Percentiles rank a stretch among this genome's conserved stretches.
phyloP scores from a whole-genome alignment of 2,329 filamentous ascomycete genomes.

The Trichophyton benhamiae region DNA sequence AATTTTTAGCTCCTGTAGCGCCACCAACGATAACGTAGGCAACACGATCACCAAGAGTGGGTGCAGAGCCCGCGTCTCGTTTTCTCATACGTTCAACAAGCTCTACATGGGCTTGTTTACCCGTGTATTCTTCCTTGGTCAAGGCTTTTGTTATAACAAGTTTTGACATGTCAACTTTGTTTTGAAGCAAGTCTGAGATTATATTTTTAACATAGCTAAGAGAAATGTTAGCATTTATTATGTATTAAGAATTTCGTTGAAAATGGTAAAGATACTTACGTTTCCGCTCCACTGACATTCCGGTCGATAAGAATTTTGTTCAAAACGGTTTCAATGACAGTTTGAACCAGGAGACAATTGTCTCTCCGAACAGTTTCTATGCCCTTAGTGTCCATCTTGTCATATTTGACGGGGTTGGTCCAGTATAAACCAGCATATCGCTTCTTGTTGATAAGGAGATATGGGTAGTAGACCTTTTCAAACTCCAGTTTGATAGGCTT shows the following conservation, averaged over 20 bases:
- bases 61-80: conserved; percentile 87
- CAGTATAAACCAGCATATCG: conserved; percentile 96
- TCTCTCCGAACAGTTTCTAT: conserved; percentile 96
- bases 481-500: conserved; percentile 98
- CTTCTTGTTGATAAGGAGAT: conserved; percentile 99
- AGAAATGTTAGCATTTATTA: conserved; percentile 25
- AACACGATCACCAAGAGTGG: conserved; percentile 84
- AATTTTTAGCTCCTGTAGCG: conserved; percentile 79
- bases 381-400: conserved; percentile 99
- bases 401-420: conserved; percentile 86
- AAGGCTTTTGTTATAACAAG: conserved; percentile 97
- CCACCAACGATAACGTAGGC: conserved; percentile 97
- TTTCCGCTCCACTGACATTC: conserved; percentile 80
- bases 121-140: conserved; percentile 76
- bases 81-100: conserved; percentile 94
- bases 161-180: conserved; percentile 98
- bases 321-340: conserved; percentile 90
- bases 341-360: conserved; percentile 90
- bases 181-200: conserved; percentile 88
- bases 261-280: conserved; percentile 48
- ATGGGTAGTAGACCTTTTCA: conserved; percentile 97
- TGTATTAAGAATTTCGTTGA: neutral
- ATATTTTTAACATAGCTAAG: conserved; percentile 85
- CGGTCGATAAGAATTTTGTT: conserved; percentile 91
- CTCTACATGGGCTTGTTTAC: conserved; percentile 92